phyloP scores from a whole-genome alignment of 768 basidiomycete species.

The Collybia nuda region DNA sequence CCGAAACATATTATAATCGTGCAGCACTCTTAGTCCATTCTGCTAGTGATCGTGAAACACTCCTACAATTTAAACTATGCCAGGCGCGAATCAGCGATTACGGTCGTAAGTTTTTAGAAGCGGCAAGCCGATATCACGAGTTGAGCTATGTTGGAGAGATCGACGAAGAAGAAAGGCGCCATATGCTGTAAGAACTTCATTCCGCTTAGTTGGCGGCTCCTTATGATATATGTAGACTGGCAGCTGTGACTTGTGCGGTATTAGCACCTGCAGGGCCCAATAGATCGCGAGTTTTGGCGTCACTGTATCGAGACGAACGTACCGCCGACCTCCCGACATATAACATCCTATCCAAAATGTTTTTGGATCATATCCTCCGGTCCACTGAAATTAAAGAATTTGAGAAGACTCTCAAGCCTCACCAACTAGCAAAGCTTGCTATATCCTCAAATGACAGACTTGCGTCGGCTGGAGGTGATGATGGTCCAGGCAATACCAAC shows the following conservation, averaged over 20 bases:
- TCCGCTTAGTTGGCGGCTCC: slow-evolving; percentile 3
- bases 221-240: slow-evolving; percentile 48
- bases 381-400: slow-evolving; percentile 88
- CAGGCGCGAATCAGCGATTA: slow-evolving; percentile 96
- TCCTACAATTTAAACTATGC: slow-evolving; percentile 85
- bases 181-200: slow-evolving; percentile 72
- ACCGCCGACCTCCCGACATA: slow-evolving; percentile 75
- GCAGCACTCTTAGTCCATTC: slow-evolving; percentile 88
- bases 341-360: slow-evolving; percentile 97
- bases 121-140: slow-evolving; percentile 92
- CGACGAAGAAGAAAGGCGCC: slow-evolving; percentile 88
- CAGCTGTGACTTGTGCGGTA: slow-evolving; percentile 95
- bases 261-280: slow-evolving; percentile 97
- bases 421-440: slow-evolving; percentile 91
- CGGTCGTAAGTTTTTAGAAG: slow-evolving; percentile 89
- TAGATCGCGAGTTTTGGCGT: slow-evolving; percentile 88
- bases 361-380: slow-evolving; percentile 95
- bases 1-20: slow-evolving; percentile 97
- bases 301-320: slow-evolving; percentile 93
- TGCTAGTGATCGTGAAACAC: slow-evolving; percentile 73
- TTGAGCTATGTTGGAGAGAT: slow-evolving; percentile 88
- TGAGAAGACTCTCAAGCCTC: slow-evolving; percentile 81
- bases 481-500: slow-evolving; percentile 41
- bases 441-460: slow-evolving; percentile 82
- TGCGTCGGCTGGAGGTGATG: slow-evolving; percentile 63